Conservation (phyloP, 116 monocot genomes). For the Posidonia oceanica region DNA sequence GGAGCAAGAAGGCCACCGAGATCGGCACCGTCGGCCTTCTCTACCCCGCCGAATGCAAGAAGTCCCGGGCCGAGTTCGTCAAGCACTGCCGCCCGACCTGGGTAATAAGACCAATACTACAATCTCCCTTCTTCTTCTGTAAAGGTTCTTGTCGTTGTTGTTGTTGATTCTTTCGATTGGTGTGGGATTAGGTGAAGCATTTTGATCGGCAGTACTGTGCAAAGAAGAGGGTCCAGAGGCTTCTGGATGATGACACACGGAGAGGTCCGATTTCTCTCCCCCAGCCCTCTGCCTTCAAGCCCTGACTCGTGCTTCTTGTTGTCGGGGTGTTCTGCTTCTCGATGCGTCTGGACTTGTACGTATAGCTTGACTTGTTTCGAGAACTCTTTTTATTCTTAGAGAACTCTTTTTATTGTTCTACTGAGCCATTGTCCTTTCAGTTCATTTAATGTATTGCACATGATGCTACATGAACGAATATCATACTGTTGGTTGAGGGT, state of each 20-base stretch:
- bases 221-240: conserved; percentile 73
- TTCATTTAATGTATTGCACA: too few relatives aligned
- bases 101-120: conserved; percentile 10
- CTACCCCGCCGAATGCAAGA: conserved; percentile 67
- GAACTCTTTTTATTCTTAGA: too few relatives aligned
- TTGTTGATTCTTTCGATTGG: background rate
- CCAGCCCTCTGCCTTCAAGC: conserved; percentile 65
- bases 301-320: conserved; percentile 8
- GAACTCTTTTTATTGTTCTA: too few relatives aligned
- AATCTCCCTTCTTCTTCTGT: too few relatives aligned
- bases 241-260: conserved; percentile 75
- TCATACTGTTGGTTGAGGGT: too few relatives aligned
- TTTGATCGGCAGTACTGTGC: conserved; percentile 82
- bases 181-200: conserved; percentile 64
- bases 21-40: conserved; percentile 73
- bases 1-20: conserved; percentile 71
- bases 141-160: too few relatives aligned
- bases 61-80: conserved; percentile 45
- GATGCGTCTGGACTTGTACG: background rate
- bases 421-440: too few relatives aligned
- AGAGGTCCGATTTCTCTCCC: conserved; percentile 81
- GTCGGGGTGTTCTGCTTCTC: background rate
- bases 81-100: conserved; percentile 72
- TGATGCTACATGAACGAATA: too few relatives aligned
- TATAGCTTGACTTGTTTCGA: background rate